A percentile compares a stretch with the other conserved stretches of the same genome.
Evolutionary conservation across 1,284 basidiomycete genomes (phyloP).

Genomic region (Pseudozyma flocculosa): DNA sequence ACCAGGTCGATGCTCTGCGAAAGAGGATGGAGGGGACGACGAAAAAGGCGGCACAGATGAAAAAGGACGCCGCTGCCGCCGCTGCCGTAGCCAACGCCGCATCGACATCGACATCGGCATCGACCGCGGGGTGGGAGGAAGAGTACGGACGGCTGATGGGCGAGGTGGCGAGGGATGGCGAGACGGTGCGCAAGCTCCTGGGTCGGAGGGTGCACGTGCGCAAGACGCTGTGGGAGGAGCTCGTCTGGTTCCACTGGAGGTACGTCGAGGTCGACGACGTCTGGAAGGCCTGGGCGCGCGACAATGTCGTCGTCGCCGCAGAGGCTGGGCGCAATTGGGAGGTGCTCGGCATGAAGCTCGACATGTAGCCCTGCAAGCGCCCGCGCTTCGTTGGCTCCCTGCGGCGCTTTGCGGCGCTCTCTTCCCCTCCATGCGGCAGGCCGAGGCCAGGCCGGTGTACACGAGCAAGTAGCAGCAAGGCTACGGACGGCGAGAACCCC

Average conservation of each 20-base stretch:
- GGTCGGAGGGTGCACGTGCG: constrained; percentile 27
- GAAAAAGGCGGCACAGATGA: constrained; percentile 4
- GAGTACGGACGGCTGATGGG: constrained; percentile 26
- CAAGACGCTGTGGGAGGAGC: constrained; percentile 35
- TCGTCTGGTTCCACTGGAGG: constrained; percentile 32
- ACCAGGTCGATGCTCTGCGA: constrained; percentile 32
- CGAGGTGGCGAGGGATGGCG: constrained; percentile 23
- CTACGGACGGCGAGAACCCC: too few species aligned
- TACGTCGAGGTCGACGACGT: constrained; percentile 27
- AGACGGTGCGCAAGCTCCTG: constrained; percentile 25
- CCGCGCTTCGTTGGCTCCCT: too few species aligned
- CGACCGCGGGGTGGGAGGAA: constrained; percentile 11
- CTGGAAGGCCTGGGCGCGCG: constrained; percentile 18
- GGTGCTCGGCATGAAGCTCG: constrained; percentile 29
- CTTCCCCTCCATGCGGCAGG: too few species aligned
- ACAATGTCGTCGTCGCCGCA: constrained; percentile 14
- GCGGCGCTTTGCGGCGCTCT: too few species aligned
- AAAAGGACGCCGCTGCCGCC: too few species aligned
- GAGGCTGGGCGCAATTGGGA: constrained; percentile 25
- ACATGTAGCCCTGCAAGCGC: constrained; percentile 18
- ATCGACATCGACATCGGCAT: too few species aligned
- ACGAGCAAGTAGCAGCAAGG: too few species aligned
- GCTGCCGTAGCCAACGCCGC: too few species aligned
- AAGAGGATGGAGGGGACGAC: constrained; percentile 18
- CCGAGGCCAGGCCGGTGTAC: too few species aligned